phyloP scores from a whole-genome alignment of 1,284 basidiomycete species.

The Pseudozyma tsukubaensis region DNA sequence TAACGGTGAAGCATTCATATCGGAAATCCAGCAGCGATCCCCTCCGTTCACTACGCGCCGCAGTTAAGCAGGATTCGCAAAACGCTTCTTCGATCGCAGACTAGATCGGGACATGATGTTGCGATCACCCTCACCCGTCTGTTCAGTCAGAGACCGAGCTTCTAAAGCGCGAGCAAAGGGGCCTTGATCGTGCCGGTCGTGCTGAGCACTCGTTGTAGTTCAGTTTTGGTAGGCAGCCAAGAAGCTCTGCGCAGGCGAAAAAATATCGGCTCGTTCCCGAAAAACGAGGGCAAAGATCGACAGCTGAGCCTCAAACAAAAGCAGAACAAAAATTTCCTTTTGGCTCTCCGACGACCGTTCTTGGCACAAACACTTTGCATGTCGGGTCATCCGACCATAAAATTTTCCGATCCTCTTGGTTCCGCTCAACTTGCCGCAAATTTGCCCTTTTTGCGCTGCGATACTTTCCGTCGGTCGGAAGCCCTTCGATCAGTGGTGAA shows the following conservation, averaged over 20 bases:
- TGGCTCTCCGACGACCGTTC: no score
- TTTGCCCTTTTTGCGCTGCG: no score
- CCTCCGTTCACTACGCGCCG: neutral
- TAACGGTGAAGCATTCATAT: slow-evolving; percentile 3
- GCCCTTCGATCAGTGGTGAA: no score
- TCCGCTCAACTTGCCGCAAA: no score
- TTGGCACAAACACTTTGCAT: neutral
- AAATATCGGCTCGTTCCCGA: neutral
- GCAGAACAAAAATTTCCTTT: no score
- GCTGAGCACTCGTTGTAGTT: neutral
- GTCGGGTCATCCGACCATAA: neutral
- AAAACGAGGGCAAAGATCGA: no score
- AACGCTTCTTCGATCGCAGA: neutral
- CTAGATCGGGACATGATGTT: neutral
- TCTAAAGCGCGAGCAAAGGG: neutral
- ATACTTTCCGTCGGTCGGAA: no score
- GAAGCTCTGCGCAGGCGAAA: neutral
- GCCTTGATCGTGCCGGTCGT: slow-evolving; percentile 15
- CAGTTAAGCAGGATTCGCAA: neutral
- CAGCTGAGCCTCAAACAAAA: neutral
- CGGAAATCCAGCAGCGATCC: neutral
- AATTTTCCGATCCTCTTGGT: neutral
- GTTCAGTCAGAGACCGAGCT: neutral
- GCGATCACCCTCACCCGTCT: neutral
- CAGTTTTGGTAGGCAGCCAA: neutral